Evolutionary conservation across 73 alveolate species (phyloP), one percentile per base, ranked within the genome.

Genomic region (Paramecium caudatum): DNA sequence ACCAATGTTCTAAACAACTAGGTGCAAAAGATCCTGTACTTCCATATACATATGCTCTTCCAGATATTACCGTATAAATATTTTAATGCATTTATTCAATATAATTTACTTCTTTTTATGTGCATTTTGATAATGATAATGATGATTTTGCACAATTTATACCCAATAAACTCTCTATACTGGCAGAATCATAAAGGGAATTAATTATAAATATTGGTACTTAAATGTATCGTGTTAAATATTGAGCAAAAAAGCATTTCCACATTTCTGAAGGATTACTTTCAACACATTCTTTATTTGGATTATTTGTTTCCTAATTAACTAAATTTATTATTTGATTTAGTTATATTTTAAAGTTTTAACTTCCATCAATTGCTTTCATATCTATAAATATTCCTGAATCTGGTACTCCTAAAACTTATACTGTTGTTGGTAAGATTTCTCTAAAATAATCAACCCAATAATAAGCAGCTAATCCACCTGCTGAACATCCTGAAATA

Each of bases 381-480:
- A 69, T 69, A 69, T 69, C 86, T 16, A 69, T 36, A 39, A 39
- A 33, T 34, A 69, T 69, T 69, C 86, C 86, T 16, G 86, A 69
- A 69, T 69, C 86, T 30, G 86, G 86, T 0, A 39, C 63, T 36
- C 86, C 86, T 16, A 69, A 69, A 12, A 69, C 86, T 69, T 37
- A 0, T 1, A 69, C 86, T 17, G 15, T 69, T 16, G n/a, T 1
- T 34, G 86, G 86, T 16, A 69, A 34, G 0, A 37, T 4, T 34
- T 16, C 62, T 69, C 62, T 69, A 17, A 69, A 34, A 10, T 69
- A 69, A 2, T 69, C 55, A 1, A 69, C 62, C 86, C 86, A 69
- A 36, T 69, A 69, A 69, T 69, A 69, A 3, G 62, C 86, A 8
- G 86, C 86, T 9, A 69, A 69, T 69, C 86, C 86, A n/a, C 86